Conservation (phyloP, 805 yeast genomes). For the Candida nemodendra region DNA sequence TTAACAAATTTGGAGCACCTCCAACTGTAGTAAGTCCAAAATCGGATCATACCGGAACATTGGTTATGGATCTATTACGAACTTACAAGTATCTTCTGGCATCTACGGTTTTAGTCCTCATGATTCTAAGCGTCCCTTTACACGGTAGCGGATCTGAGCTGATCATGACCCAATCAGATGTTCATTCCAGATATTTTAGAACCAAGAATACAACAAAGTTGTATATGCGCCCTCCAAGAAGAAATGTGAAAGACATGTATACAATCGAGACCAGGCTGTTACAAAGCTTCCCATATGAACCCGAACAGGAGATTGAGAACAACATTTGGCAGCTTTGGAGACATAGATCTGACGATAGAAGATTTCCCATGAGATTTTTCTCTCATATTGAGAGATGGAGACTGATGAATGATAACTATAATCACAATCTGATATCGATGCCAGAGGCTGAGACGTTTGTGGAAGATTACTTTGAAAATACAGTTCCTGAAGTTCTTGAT, state of each 20-base stretch:
- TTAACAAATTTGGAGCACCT: background rate
- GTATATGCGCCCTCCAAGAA: constrained; percentile 17
- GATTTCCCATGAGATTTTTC: constrained; percentile 15
- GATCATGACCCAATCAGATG: background rate
- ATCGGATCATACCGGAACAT: background rate
- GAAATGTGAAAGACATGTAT: constrained; percentile 22
- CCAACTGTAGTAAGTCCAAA: constrained; percentile 2
- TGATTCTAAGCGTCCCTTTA: constrained; percentile 2
- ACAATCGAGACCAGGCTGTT: constrained; percentile 27
- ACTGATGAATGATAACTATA: constrained; percentile 20
- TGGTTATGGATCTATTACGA: background rate
- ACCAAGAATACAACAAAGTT: constrained; percentile 2
- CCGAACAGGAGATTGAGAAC: constrained; percentile 24
- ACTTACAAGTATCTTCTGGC: constrained; percentile 3
- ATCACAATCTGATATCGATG: constrained; percentile 22
- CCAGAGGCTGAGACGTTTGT: constrained; percentile 17
- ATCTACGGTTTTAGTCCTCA: constrained; percentile 7
- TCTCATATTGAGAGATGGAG: constrained; percentile 25
- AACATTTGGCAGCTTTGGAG: constrained; percentile 33
- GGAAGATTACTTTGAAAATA: constrained; percentile 17
- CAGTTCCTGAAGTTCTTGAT: constrained; percentile 46
- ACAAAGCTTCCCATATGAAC: constrained; percentile 26
- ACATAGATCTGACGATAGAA: constrained; percentile 22
- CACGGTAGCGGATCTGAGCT: background rate
- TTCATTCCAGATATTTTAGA: constrained; percentile 10